Evolutionary conservation across 305 asterid genomes (phyloP), one percentile per base, ranked within the genome.

Genomic region (Fraxinus sp.): DNA sequence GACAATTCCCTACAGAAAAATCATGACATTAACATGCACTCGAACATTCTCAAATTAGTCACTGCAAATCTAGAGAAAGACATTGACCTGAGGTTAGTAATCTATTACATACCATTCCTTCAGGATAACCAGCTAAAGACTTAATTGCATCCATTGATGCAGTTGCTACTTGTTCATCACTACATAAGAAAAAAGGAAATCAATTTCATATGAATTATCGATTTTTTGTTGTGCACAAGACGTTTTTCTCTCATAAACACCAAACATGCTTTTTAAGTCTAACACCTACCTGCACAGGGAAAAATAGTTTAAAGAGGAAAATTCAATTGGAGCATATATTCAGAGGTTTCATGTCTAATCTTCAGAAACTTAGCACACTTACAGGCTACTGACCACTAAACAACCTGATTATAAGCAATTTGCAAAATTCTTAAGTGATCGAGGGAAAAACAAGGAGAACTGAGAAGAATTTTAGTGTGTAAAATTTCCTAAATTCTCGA

Each of bases 141-240:
- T 75, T 88, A 52, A 94, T 89, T 81, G 97, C 96, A 83, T 90
- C 92, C 8, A 86, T 82, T 66, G 99, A 88, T 87, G 98, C 92
- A 70, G 97, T 77, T 80, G 97, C 97, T 82, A 93, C 99, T 89
- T 84, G 92, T 81, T 93, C 99, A 87, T 94, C 97, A 76, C 99
- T 94, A 76, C 71, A 87, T 57, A 78, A 76, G 85, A 64, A 71
- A 71, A 30, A 71, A 13, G 7, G 11, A 71, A 71, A 71, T 71
- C 43, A 16, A 71, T 28, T 71, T 71, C 76, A 32, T 32, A 68
- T 30, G 20, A 26, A 68, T 11, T 30, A 26, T 68, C 26, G 20
- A 68, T 10, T 11, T 30, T 64, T 8, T 28, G 75, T 68, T 30
- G 75, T 64, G 33, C 16, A 7, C 14, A 4, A 68, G 39, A 68